Evolutionary conservation across 306 rosid genomes (phyloP).

Genomic region (Astragalus membranaceus): DNA sequence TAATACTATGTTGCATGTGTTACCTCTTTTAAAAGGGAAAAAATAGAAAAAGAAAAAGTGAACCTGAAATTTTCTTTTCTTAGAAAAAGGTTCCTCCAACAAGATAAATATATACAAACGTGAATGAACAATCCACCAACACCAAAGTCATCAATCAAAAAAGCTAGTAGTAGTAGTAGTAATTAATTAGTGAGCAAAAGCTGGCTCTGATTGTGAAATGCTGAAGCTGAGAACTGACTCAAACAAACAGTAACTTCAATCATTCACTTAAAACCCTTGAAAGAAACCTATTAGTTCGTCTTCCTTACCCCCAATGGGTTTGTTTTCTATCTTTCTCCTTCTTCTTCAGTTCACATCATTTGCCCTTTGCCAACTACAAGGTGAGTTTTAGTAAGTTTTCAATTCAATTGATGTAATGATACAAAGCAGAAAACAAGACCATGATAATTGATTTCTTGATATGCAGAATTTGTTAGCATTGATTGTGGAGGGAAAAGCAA

Average conservation of each 20-base stretch:
- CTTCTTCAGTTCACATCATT: slow-evolving; percentile 32
- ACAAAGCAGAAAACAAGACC: too few species aligned
- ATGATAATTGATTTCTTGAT: not conserved
- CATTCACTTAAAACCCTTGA: slow-evolving; percentile 10
- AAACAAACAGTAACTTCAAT: slow-evolving; percentile 25
- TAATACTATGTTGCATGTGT: slow-evolving; percentile 6
- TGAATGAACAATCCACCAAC: slow-evolving; percentile 36
- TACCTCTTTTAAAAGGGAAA: slow-evolving; percentile 9
- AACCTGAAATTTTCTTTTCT: too few species aligned
- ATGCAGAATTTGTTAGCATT: slow-evolving; percentile 71
- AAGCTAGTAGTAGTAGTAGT: not conserved
- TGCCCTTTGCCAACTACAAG: slow-evolving; percentile 55
- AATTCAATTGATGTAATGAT: not conserved
- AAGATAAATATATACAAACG: not conserved
- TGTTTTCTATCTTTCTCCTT: slow-evolving; percentile 26
- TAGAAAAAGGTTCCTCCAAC: too few species aligned
- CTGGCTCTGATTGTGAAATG: slow-evolving; percentile 23
- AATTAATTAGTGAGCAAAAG: slow-evolving; percentile 4
- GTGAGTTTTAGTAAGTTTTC: slow-evolving; percentile 32
- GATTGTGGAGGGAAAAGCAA: slow-evolving; percentile 70
- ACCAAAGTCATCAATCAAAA: slow-evolving; percentile 27
- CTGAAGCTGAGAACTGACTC: not conserved
- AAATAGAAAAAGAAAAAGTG: not conserved
- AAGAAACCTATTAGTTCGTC: slow-evolving; percentile 22
- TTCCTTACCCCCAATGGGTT: slow-evolving; percentile 49